Base-by-base conservation (phyloP, 139 green algal genomes). In the Nannochloris sp. region DNA sequence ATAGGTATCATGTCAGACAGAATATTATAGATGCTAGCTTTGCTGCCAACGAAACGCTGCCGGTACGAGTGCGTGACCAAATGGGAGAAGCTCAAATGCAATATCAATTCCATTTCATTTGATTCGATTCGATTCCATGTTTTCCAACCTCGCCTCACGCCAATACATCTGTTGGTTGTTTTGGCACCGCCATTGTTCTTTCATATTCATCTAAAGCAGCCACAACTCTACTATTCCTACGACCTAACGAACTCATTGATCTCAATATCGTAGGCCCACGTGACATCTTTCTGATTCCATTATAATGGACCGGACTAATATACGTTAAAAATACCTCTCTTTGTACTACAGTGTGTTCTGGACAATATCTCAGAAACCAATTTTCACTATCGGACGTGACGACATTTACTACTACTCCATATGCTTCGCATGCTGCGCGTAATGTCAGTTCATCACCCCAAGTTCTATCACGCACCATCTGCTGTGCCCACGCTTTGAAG, bases 371-470 rank as follows among this genome's bases (percentile, higher is more conserved):
- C 70, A 84, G 44, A 61, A 87, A 89, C 61, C 83, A 89, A 59
- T 88, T 74, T 25, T 72, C 53, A 23, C 37, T 53, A 29, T 87
- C 78, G 4, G 60, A 78, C 10, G 82, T 88, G 23, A 91, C 57
- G 8, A 86, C 76, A 59, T 79, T 75, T 24, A 91, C 33, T 10
- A 82, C 57, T 27, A 85, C 53, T 4, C 71, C 75, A 30, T 79
- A 84, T 10, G 57, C 51, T 37, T 91, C 81, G 48, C 73, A 82
- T 3, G 65, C 56, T 9, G 80, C 85, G 0, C 85, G 64, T 76
- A 91, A 71, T 25, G 84, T 91, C 15, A 92, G 75, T 68, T 92
- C 85, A 60, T 92, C 85, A 30, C 85, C 85, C 85, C 85, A 92
- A 30, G 60, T 79, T 33, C 80, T 71, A 0, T 51, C 25, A 14